Evolutionary conservation across 176 grass and related monocot species (phyloP).

Genomic region (Carex myosuroides): DNA sequence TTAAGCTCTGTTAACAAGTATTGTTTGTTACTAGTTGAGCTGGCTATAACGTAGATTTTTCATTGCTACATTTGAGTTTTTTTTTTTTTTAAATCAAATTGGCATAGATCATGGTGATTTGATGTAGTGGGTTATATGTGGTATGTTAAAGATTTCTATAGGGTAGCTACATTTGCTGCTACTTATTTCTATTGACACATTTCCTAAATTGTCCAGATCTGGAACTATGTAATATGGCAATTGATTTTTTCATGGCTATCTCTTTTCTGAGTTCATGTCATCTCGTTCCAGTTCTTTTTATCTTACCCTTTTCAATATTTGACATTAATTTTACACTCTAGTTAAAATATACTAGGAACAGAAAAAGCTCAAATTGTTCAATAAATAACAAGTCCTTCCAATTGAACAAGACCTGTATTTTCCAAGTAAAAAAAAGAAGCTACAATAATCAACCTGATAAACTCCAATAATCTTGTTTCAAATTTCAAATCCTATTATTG

Average conservation of each 20-base stretch:
- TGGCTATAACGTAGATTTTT: background rate
- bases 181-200: background rate
- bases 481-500: background rate
- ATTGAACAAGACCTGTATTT: background rate
- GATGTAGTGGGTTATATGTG: background rate
- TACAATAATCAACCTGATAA: background rate
- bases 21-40: background rate
- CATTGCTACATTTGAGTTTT: background rate
- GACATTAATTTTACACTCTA: background rate
- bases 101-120: background rate
- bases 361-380: background rate
- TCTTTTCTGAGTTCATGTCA: background rate
- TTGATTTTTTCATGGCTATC: background rate
- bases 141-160: background rate
- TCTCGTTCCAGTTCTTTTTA: background rate
- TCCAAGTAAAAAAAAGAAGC: background rate
- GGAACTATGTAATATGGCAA: background rate
- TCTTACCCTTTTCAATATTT: background rate
- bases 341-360: background rate
- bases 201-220: background rate
- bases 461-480: background rate
- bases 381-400: background rate
- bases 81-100: background rate
- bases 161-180: background rate
- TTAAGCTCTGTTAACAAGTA: background rate